These are phyloP conservation scores for Cladophialophora carrionii DNA, from an alignment of 2,329 filamentous ascomycete species.

Conservation along the genomic window DNA sequence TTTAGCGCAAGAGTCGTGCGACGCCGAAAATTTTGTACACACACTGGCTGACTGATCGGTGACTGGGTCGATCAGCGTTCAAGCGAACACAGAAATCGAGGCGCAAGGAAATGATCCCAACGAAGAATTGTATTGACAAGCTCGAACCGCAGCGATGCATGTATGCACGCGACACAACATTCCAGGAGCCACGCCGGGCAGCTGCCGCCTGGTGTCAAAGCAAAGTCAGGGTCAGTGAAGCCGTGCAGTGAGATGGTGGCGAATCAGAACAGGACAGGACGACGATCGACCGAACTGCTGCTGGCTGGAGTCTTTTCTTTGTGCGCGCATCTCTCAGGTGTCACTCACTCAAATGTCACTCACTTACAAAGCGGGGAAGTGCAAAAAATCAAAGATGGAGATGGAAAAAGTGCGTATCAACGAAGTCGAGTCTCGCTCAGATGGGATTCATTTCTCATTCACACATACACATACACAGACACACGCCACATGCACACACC, in stretches of 20 bases:
- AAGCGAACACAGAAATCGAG: background rate
- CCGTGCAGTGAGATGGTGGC: slow-evolving; percentile 1
- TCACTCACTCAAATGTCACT: background rate
- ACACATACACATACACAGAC: background rate
- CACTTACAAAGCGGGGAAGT: slow-evolving; percentile 9
- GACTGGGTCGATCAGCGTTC: background rate
- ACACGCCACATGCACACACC: background rate
- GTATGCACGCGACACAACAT: background rate
- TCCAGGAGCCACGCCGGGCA: background rate
- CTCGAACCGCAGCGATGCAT: background rate
- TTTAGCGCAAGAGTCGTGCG: background rate
- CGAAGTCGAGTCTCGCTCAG: background rate
- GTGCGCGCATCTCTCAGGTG: background rate
- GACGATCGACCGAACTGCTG: background rate
- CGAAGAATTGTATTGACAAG: background rate
- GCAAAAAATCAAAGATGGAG: background rate
- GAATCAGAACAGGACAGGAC: background rate
- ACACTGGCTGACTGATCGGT: background rate
- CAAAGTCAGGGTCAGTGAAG: background rate
- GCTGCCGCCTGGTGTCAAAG: background rate
- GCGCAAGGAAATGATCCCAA: background rate
- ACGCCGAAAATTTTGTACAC: background rate
- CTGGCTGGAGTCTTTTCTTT: background rate
- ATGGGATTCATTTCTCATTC: slow-evolving; percentile 10
- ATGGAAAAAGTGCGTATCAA: background rate